Evolutionary conservation across 768 basidiomycete species (phyloP).

Genomic region (Lactarius hengduanensis): DNA sequence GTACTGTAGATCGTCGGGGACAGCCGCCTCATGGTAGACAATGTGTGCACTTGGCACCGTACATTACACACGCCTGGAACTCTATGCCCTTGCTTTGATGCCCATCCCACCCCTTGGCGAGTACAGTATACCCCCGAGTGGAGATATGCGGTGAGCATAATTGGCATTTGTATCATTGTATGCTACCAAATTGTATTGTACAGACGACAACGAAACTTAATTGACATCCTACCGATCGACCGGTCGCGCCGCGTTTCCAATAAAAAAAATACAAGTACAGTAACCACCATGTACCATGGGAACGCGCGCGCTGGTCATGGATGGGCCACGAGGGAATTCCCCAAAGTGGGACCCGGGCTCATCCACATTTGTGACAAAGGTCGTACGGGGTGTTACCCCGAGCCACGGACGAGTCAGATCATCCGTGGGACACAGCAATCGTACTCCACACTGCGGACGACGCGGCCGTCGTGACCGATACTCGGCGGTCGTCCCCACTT

Average conservation of each 20-base stretch:
- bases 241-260: background rate
- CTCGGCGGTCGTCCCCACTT: background rate
- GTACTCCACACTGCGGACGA: conserved; percentile 4
- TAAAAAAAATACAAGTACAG: background rate
- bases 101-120: background rate
- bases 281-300: background rate
- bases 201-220: background rate
- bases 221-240: background rate
- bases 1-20: background rate
- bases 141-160: background rate
- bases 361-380: background rate
- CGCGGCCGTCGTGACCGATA: background rate
- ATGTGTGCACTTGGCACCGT: too few relatives aligned
- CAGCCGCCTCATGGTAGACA: too few relatives aligned
- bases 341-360: background rate
- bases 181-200: background rate
- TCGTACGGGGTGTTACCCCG: background rate
- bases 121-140: background rate
- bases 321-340: background rate
- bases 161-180: background rate
- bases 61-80: background rate
- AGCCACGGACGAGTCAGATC: background rate
- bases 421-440: background rate
- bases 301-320: background rate
- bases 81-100: background rate